Evolutionary conservation across 768 basidiomycete genomes (phyloP).

Genomic region (Boletus insuetus): DNA sequence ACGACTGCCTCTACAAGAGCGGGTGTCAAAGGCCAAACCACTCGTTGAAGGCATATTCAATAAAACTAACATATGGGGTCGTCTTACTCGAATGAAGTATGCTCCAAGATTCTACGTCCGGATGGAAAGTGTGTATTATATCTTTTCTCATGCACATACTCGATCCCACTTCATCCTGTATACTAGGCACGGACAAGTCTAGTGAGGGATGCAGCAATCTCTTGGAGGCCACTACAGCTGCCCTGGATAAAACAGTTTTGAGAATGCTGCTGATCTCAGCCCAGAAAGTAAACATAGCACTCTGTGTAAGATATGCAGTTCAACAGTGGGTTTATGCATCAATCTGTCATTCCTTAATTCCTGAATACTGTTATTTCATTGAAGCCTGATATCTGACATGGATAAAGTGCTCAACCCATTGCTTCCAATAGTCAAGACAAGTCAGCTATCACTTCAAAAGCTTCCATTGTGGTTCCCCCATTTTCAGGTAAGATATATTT

Average conservation of each 20-base stretch:
- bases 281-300: neutral
- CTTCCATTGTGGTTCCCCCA: neutral
- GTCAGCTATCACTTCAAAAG: neutral
- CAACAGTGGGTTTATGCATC: neutral
- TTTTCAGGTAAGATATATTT: neutral
- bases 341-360: neutral
- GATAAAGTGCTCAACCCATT: neutral
- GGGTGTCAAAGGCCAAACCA: neutral
- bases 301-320: neutral
- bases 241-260: neutral
- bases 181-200: neutral
- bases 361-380: neutral
- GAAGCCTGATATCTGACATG: neutral
- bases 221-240: neutral
- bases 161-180: neutral
- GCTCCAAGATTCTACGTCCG: neutral
- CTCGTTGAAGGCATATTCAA: neutral
- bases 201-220: neutral
- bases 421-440: neutral
- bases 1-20: neutral
- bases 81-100: neutral
- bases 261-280: neutral
- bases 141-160: neutral
- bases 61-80: neutral
- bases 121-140: neutral